Evolutionary conservation across 2,329 filamentous ascomycete genomes (phyloP).

Genomic region (Pseudogymnoascus verrucosus): DNA sequence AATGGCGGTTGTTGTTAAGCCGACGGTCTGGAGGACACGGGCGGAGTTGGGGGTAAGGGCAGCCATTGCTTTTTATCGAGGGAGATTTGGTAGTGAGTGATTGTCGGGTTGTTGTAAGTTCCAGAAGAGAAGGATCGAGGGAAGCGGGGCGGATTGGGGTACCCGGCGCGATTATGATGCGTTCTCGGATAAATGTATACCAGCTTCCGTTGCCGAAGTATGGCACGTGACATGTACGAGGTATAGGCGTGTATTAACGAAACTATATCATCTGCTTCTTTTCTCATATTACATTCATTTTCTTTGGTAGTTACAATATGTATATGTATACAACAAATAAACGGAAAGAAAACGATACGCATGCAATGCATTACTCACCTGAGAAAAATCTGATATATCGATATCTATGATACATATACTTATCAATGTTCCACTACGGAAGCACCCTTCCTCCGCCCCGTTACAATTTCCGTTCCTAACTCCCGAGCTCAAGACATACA

Average conservation of each 20-base stretch:
- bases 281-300: not conserved
- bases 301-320: not conserved
- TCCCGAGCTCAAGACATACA: not conserved
- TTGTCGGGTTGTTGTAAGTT: not conserved
- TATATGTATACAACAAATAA: not conserved
- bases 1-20: slow-evolving; percentile 42
- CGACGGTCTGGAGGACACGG: slow-evolving; percentile 40
- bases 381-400: not conserved
- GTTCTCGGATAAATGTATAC: not conserved
- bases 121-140: not conserved
- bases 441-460: not conserved
- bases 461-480: not conserved
- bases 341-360: not conserved
- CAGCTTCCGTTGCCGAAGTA: too few relatives aligned
- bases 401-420: not conserved
- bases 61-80: not conserved
- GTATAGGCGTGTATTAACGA: not conserved
- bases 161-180: not conserved
- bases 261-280: not conserved
- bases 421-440: not conserved
- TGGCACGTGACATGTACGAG: not conserved
- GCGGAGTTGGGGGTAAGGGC: slow-evolving; percentile 23
- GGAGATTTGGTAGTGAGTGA: not conserved
- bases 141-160: not conserved
- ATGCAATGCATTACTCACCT: not conserved